Evolutionary conservation across 2,329 filamentous ascomycete genomes (phyloP), one percentile per base, ranked within the genome.

Genomic region (Penicillium paneum): DNA sequence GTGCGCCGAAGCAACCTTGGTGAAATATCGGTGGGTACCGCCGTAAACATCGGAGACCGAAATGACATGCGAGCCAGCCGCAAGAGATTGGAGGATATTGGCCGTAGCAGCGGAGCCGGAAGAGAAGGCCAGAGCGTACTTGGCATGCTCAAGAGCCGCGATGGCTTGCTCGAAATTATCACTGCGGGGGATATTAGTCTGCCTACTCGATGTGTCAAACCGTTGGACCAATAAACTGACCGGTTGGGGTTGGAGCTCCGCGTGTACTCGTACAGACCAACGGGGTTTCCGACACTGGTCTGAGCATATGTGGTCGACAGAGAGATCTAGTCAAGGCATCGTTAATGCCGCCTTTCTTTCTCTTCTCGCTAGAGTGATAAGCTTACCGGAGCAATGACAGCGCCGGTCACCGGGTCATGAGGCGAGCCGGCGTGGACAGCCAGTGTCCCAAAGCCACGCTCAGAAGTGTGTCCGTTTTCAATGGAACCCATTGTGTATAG

Each of bases 21-120:
- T 99, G 81, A 99, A 99, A 81, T 99, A 99, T 68, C 94, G 84
- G 79, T 99, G 94, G 39, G 94, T 99, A 65, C 94, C 94, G 65
- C 94, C 94, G 74, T 99, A 99, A 66, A 99, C 92, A 74, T 99
- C 94, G 42, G 91, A 96, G 44, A 99, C 91, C 58, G 91, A 97
- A 66, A 99, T 87, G 67, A 99, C 90, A 77, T 99, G 94, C 44
- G 90, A 94, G 59, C 91, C 92, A 12, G 89, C 82, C 24, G 93
- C 91, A 54, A 99, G 84, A 64, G 90, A 94, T 78, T 97, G 94
- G 55, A 99, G 84, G 69, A 99, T 91, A 65, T 84, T 90, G 57
- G 94, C 93, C 0, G 94, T 99, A 51, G 94, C 91, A 40, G 94
- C 93, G 64, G 90, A 96, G 66, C 94, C 94, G 26, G 91, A 97